Conservation (phyloP, 2,329 filamentous ascomycete genomes). For the Phialophora verrucosa region DNA sequence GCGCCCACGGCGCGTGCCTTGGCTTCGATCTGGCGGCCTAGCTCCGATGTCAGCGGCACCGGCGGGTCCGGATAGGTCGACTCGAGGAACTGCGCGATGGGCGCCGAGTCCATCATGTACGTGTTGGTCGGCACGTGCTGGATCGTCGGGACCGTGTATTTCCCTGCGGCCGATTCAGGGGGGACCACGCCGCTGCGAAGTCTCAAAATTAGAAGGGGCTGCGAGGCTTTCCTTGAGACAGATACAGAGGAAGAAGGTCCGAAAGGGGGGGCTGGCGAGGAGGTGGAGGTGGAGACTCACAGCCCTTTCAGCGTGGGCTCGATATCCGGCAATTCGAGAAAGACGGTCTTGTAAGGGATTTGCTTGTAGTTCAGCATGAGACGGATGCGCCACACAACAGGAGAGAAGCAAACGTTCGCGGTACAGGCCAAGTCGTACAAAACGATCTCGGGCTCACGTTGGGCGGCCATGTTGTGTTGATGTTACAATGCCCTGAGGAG, state of each 20-base stretch:
- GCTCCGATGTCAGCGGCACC: conserved; percentile 46
- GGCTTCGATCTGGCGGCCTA: conserved; percentile 45
- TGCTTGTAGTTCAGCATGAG: conserved; percentile 54
- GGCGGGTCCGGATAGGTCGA: conserved; percentile 48
- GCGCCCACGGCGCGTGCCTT: conserved; percentile 43
- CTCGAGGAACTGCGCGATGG: conserved; percentile 51
- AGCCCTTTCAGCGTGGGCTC: conserved; percentile 50
- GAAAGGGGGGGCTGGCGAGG: too few species aligned
- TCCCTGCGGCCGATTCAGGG: conserved; percentile 35
- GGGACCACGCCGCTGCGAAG: conserved; percentile 40
- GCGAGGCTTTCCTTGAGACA: too few species aligned
- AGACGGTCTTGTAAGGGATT: conserved; percentile 50
- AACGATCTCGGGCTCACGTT: conserved; percentile 46
- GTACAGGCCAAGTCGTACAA: conserved; percentile 51
- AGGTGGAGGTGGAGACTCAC: conserved; percentile 42
- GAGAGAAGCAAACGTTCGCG: conserved; percentile 52
- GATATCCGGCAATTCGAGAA: conserved; percentile 53
- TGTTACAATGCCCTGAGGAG: not conserved
- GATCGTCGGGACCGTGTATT: conserved; percentile 53
- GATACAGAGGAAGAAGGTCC: not conserved
- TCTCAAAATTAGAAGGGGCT: conserved; percentile 9
- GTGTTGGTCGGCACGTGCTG: conserved; percentile 49
- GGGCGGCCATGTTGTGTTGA: conserved; percentile 36
- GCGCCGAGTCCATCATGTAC: conserved; percentile 50
- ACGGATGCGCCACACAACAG: conserved; percentile 52